These are phyloP conservation scores for Melampsora americana DNA, from an alignment of 1,284 basidiomycete species.

Conservation along the genomic window DNA sequence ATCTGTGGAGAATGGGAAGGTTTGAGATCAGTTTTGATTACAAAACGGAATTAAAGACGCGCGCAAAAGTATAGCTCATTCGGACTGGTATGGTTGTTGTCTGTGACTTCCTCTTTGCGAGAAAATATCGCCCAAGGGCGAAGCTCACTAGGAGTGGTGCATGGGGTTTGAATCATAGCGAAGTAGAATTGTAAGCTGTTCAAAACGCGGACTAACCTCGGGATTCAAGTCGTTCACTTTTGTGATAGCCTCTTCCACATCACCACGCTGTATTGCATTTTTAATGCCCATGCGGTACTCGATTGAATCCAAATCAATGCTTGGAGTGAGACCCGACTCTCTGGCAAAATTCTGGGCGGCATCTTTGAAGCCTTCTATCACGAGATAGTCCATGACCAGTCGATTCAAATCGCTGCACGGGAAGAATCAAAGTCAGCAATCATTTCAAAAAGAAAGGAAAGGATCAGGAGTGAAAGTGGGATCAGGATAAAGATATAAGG, in stretches of 20 bases:
- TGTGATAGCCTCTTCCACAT: slow-evolving; percentile 89
- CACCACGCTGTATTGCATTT: slow-evolving; percentile 85
- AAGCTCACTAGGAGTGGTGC: slow-evolving; percentile 34
- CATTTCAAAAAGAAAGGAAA: neutral
- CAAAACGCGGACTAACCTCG: slow-evolving; percentile 67
- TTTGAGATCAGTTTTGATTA: neutral
- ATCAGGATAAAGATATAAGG: slow-evolving; percentile 22
- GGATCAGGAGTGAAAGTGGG: neutral
- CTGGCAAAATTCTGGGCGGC: slow-evolving; percentile 89
- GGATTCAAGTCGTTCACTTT: slow-evolving; percentile 92
- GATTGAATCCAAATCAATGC: slow-evolving; percentile 80
- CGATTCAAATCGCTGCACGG: slow-evolving; percentile 76
- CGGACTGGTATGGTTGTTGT: slow-evolving; percentile 27
- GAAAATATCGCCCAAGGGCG: neutral
- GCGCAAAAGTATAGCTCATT: neutral
- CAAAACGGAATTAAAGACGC: no score
- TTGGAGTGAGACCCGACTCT: slow-evolving; percentile 73
- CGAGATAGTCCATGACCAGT: slow-evolving; percentile 96
- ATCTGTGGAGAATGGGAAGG: slow-evolving; percentile 63
- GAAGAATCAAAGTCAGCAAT: neutral
- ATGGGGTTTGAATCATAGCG: slow-evolving; percentile 28
- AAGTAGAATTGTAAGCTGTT: slow-evolving; percentile 21
- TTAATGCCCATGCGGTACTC: slow-evolving; percentile 90
- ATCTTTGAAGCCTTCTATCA: slow-evolving; percentile 93
- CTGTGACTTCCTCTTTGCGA: slow-evolving; percentile 44